Conservation (phyloP, 768 basidiomycete species). For the Myochromella boudieri region DNA sequence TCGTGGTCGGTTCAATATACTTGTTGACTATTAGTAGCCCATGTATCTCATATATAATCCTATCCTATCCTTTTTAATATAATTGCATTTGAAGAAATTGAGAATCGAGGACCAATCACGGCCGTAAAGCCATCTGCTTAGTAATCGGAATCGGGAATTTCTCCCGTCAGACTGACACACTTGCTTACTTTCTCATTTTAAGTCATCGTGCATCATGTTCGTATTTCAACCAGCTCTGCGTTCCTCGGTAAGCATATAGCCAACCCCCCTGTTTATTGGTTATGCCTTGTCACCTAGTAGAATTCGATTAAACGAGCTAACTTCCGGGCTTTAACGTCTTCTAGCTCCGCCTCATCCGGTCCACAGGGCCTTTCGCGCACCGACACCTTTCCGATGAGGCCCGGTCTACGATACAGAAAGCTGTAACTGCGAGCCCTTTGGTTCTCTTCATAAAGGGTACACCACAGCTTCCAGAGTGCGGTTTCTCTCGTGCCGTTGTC, state of each 20-base stretch:
- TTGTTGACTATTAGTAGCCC: too few relatives aligned
- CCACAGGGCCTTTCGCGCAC: constrained; percentile 21
- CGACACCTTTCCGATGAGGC: constrained; percentile 63
- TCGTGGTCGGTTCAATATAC: too few relatives aligned
- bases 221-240: constrained; percentile 50
- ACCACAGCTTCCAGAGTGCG: constrained; percentile 82
- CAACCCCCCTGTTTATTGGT: neutral
- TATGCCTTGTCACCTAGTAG: constrained; percentile 1
- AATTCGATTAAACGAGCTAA: too few relatives aligned
- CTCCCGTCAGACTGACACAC: neutral
- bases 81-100: too few relatives aligned
- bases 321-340: neutral
- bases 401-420: constrained; percentile 65
- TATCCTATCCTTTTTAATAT: too few relatives aligned
- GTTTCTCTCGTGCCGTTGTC: constrained; percentile 92
- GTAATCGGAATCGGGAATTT: too few relatives aligned
- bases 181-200: neutral
- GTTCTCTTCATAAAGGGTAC: constrained; percentile 99
- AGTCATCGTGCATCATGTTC: constrained; percentile 35
- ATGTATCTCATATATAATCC: too few relatives aligned
- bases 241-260: constrained; percentile 40
- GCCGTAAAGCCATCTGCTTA: too few relatives aligned
- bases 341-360: constrained; percentile 32
- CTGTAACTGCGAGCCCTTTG: constrained; percentile 73
- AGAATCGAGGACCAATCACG: too few relatives aligned